phyloP scores from a whole-genome alignment of 1,284 basidiomycete species.

The Marasmius sp. region DNA sequence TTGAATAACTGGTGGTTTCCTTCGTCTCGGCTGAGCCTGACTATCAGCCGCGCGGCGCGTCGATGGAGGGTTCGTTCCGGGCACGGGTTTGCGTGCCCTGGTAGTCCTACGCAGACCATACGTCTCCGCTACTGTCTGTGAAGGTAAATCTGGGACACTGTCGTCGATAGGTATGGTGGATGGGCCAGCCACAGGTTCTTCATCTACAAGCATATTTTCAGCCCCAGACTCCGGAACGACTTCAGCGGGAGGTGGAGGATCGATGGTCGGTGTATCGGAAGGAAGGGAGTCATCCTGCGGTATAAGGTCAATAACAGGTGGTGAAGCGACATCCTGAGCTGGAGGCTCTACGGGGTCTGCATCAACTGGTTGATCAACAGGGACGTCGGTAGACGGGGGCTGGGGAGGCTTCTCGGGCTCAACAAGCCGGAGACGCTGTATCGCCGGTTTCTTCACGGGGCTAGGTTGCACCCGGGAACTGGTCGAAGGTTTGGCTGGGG shows the following conservation, averaged over 20 bases:
- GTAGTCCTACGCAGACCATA: slow-evolving; percentile 45
- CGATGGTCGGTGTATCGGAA: neutral
- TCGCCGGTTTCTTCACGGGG: neutral
- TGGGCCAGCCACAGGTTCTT: neutral
- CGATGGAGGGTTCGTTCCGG: slow-evolving; percentile 11
- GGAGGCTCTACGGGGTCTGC: neutral
- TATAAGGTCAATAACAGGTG: too few species aligned
- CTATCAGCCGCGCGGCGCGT: neutral
- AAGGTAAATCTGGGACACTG: neutral
- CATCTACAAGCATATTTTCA: neutral
- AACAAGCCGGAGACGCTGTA: neutral
- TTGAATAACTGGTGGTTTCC: slow-evolving; percentile 25
- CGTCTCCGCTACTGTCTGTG: slow-evolving; percentile 11
- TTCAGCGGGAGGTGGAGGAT: neutral
- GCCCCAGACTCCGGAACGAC: neutral
- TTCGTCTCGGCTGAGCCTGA: slow-evolving; percentile 4
- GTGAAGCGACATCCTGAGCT: too few species aligned
- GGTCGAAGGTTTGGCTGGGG: neutral
- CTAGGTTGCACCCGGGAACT: neutral
- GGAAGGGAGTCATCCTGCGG: neutral
- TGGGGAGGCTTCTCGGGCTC: neutral
- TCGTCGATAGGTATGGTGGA: neutral
- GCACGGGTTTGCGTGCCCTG: slow-evolving; percentile 48
- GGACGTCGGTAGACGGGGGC: neutral
- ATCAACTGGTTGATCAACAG: neutral